These are phyloP conservation scores for Stropharia rugosoannulata DNA, from an alignment of 768 basidiomycete genomes.

Conservation along the genomic window DNA sequence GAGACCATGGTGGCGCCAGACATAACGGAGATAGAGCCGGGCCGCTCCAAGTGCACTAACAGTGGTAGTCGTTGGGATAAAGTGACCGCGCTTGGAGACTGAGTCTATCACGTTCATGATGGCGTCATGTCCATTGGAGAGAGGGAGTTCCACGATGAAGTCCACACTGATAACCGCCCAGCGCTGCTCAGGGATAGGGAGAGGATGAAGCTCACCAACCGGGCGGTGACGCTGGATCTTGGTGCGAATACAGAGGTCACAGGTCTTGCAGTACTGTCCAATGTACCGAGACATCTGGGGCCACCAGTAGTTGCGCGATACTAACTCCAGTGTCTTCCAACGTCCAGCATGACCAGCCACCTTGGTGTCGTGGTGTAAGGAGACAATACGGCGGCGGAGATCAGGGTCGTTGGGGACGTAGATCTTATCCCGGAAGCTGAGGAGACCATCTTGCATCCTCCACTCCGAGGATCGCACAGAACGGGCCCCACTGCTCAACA, in stretches of 20 bases:
- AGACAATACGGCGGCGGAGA: conserved; percentile 1
- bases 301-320: conserved; percentile 22
- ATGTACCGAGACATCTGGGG: conserved; percentile 20
- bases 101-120: conserved; percentile 6
- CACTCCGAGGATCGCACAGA: background rate
- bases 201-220: conserved; percentile 10
- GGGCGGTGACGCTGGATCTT: conserved; percentile 3
- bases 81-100: background rate
- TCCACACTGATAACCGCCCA: conserved; percentile 13
- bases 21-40: background rate
- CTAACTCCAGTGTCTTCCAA: conserved; percentile 15
- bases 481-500: too few species aligned
- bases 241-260: background rate
- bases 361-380: conserved; percentile 13
- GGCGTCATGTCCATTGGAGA: conserved; percentile 8
- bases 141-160: conserved; percentile 16
- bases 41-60: background rate
- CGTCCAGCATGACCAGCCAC: background rate
- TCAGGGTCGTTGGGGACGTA: conserved; percentile 7
- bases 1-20: conserved; percentile 8
- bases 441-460: conserved; percentile 8
- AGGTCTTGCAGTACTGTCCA: background rate
- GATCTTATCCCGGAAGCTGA: conserved; percentile 10
- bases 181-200: conserved; percentile 8
- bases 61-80: background rate